phyloP scores from a whole-genome alignment of 306 rosid genomes.

The Cucumis hystrix region DNA sequence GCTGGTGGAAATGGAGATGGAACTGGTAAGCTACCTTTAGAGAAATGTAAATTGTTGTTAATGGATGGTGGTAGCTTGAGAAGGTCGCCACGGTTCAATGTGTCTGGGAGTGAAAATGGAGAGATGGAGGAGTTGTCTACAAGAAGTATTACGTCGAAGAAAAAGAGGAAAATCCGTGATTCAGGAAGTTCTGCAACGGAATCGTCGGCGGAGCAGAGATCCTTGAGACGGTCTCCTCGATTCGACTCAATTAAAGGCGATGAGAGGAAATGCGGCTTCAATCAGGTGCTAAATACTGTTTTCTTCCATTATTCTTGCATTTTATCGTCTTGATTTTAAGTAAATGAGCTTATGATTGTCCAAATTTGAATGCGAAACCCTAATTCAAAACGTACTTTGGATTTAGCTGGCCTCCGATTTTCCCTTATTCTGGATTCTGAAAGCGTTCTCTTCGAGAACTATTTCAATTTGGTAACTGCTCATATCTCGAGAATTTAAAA shows the following conservation, averaged over 20 bases:
- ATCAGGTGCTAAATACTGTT: slow-evolving; percentile 18
- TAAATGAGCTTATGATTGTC: neutral
- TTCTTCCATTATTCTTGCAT: neutral
- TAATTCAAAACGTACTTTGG: neutral
- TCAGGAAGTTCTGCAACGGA: neutral
- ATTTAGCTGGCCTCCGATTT: neutral
- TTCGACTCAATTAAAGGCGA: neutral
- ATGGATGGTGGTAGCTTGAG: slow-evolving; percentile 4
- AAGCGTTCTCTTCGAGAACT: neutral
- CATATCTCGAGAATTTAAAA: neutral
- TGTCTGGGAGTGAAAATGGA: neutral
- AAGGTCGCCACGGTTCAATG: slow-evolving; percentile 23
- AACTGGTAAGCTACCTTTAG: neutral
- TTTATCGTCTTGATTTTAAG: neutral
- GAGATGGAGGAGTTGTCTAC: neutral
- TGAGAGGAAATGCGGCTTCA: neutral
- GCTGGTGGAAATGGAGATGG: neutral
- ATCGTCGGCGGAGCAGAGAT: neutral
- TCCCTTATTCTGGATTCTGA: neutral
- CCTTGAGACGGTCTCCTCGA: slow-evolving; percentile 19
- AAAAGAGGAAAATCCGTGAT: neutral
- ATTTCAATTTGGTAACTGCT: neutral
- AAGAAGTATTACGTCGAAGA: neutral
- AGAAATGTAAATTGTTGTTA: neutral
- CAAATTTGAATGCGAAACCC: neutral